Evolutionary conservation across 1,139 yeast genomes (phyloP).

Genomic region (Pichia sp.): DNA sequence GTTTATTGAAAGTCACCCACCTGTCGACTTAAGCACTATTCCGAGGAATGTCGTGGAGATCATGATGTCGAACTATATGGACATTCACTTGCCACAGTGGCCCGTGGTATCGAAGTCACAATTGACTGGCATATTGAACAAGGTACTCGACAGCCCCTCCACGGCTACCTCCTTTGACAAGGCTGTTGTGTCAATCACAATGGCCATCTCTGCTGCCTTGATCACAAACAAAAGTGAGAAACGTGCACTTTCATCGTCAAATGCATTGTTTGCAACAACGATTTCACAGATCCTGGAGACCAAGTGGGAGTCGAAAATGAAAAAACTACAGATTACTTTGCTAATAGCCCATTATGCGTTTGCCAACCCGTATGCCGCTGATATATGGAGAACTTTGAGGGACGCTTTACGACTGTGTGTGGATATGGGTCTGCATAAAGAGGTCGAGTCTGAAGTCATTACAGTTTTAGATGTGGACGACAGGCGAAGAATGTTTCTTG

Average conservation of each 20-base stretch:
- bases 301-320: slow-evolving; percentile 18
- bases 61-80: slow-evolving; percentile 20
- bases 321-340: slow-evolving; percentile 20
- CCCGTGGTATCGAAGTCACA: slow-evolving; percentile 21
- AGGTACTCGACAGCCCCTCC: slow-evolving; percentile 13
- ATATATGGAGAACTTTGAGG: slow-evolving; percentile 21
- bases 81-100: slow-evolving; percentile 23
- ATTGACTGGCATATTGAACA: slow-evolving; percentile 10
- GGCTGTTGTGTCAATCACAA: slow-evolving; percentile 20
- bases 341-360: slow-evolving; percentile 25
- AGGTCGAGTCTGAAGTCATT: slow-evolving; percentile 16
- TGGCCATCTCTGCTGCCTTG: slow-evolving; percentile 26
- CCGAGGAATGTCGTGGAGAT: slow-evolving; percentile 21
- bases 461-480: slow-evolving; percentile 18
- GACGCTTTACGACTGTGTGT: slow-evolving; percentile 21
- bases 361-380: slow-evolving; percentile 26
- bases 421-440: slow-evolving; percentile 24
- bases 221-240: slow-evolving; percentile 24
- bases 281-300: slow-evolving; percentile 17
- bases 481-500: slow-evolving; percentile 21
- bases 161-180: slow-evolving; percentile 17
- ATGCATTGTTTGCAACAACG: slow-evolving; percentile 22
- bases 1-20: slow-evolving; percentile 19
- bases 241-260: slow-evolving; percentile 22
- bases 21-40: slow-evolving; percentile 22